Evolutionary conservation across 1,139 yeast species (phyloP).

Genomic region (Pichia sp.): DNA sequence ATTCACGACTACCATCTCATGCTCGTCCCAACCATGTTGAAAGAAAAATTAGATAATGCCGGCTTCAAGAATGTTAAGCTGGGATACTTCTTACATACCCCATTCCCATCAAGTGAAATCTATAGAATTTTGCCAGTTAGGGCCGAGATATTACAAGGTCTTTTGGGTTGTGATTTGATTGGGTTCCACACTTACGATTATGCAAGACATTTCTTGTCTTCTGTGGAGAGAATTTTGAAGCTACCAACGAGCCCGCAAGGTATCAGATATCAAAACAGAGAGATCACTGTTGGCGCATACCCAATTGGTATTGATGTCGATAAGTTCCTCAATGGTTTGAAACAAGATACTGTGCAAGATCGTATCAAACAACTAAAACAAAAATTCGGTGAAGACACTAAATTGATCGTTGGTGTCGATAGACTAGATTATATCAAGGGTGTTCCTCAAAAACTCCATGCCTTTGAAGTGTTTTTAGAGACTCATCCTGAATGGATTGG

Average conservation of each 20-base stretch:
- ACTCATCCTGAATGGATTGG: slow-evolving; percentile 99
- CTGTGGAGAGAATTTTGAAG: slow-evolving; percentile 81
- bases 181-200: slow-evolving; percentile 99
- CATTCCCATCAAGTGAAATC: slow-evolving; percentile 96
- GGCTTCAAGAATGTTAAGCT: slow-evolving; percentile 53
- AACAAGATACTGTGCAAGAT: slow-evolving; percentile 51
- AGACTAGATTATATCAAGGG: slow-evolving; percentile 95
- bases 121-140: slow-evolving; percentile 94
- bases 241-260: slow-evolving; percentile 89
- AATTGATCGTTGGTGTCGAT: slow-evolving; percentile 93
- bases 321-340: slow-evolving; percentile 75
- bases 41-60: slow-evolving; percentile 47
- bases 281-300: slow-evolving; percentile 88
- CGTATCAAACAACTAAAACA: slow-evolving; percentile 57
- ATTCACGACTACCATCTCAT: slow-evolving; percentile 90
- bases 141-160: slow-evolving; percentile 85
- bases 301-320: slow-evolving; percentile 98
- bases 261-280: slow-evolving; percentile 68
- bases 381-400: slow-evolving; percentile 61
- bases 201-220: slow-evolving; percentile 92
- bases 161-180: slow-evolving; percentile 85
- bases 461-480: slow-evolving; percentile 83
- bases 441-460: slow-evolving; percentile 94
- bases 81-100: slow-evolving; percentile 95
- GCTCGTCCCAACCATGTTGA: slow-evolving; percentile 87